Conservation (phyloP, 495 filamentous ascomycete species). For the Aspergillus taichungensis region DNA sequence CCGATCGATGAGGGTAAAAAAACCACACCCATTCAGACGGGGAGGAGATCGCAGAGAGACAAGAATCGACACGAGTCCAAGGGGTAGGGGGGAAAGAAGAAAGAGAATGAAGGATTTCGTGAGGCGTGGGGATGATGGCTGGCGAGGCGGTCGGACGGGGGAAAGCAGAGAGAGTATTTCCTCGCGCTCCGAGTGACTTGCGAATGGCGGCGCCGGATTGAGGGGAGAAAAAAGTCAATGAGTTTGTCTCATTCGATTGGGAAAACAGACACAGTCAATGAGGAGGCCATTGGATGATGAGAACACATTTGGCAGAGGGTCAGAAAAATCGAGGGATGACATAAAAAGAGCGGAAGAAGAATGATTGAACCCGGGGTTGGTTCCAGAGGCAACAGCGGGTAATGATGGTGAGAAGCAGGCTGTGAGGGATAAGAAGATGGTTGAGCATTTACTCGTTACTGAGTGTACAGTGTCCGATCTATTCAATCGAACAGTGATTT, state of each 20-base stretch:
- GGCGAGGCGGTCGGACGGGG: constrained; percentile 20
- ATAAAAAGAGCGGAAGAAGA: not conserved
- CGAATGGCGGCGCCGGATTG: no score
- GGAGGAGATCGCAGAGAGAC: not conserved
- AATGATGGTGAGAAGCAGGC: not conserved
- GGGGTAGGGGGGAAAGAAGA: not conserved
- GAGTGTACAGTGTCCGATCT: no score
- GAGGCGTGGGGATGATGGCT: constrained; percentile 13
- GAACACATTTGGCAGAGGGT: no score
- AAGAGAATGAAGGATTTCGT: constrained; percentile 2
- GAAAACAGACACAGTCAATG: no score
- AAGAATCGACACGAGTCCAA: not conserved
- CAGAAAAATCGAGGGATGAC: not conserved
- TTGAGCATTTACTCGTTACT: no score
- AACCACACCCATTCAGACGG: not conserved
- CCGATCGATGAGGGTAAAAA: not conserved
- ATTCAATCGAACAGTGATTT: not conserved
- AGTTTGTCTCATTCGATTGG: constrained; percentile 1
- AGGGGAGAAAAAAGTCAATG: not conserved
- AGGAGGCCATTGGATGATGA: no score
- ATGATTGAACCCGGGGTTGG: not conserved
- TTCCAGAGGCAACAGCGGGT: not conserved
- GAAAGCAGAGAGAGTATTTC: constrained; percentile 1
- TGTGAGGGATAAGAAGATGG: no score
- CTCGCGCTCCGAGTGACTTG: no score